Base-by-base conservation (phyloP, 371 early-diverging fungal species). In the Dinochytrium kinnereticum region DNA sequence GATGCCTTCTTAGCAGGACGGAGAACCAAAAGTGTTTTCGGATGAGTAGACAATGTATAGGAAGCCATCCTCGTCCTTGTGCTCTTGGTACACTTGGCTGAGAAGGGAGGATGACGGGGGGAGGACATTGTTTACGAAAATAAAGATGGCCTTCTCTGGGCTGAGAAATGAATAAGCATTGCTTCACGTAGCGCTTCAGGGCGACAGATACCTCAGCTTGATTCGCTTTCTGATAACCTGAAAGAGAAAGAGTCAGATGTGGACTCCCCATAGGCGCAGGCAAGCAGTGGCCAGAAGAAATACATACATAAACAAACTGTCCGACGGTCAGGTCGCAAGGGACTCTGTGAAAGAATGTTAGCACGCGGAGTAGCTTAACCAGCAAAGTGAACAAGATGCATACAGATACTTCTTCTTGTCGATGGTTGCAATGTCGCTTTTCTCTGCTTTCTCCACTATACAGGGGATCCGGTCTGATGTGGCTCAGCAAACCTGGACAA, bases 301-400 rank as follows among this genome's bases (percentile, higher is more conserved):
- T 21, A 61, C 61, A 13, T 34, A 61, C 61, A 80, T 95, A 97
- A 64, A 97, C 95, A 79, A 98, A 98, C 78, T 98, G 97, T 24
- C 96, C 97, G n/a, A 98, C 95, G 0, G 96, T 98, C 68, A 98
- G 82, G 81, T 98, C 98, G 64, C 94, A 88, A n/a, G 98, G 97
- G 13, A 97, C 97, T 17, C 80, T 81, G 61, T 7, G 17, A 40
- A 61, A n/a, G n/a, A n/a, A n/a, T n/a, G 19, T n/a, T n/a, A 33
- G 55, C 19, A 40, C n/a, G 1, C 21, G 49, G 30, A 53, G 13
- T 36, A 59, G 33, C 53, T 51, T 28, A 15, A 24, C 33, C 2
- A 67, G 28, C 7, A 26, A 17, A 26, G 38, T 15, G 30, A 65
- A 15, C 51, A 50, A 13, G 64, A 28, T 19, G 53, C 70, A 33